Evolutionary conservation across 768 basidiomycete genomes (phyloP).

Genomic region (Myochromella boudieri): DNA sequence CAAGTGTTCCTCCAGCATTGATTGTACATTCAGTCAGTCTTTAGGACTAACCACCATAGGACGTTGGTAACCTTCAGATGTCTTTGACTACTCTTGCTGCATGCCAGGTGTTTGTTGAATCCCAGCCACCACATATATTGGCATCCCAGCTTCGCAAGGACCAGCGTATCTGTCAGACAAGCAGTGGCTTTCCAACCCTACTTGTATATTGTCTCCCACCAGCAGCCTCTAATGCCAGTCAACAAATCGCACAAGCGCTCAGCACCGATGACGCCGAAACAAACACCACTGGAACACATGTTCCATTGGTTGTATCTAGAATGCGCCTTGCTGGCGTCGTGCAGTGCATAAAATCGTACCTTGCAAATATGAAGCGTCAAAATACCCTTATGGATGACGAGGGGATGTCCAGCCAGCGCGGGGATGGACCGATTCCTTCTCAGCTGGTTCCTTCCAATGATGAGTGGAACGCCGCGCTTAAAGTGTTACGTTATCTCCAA

Average conservation of each 20-base stretch:
- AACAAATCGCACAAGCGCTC: slow-evolving; percentile 19
- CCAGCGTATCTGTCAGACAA: slow-evolving; percentile 19
- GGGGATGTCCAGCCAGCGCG: not conserved
- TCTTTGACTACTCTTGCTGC: slow-evolving; percentile 18
- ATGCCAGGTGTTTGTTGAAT: slow-evolving; percentile 19
- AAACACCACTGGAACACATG: slow-evolving; percentile 7
- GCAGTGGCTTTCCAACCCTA: slow-evolving; percentile 17
- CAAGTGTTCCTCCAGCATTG: no score
- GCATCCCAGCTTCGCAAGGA: slow-evolving; percentile 21
- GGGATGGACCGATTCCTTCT: slow-evolving; percentile 11
- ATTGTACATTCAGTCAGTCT: no score
- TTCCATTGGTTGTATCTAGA: slow-evolving; percentile 22
- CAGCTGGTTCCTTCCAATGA: slow-evolving; percentile 24
- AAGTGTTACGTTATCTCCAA: slow-evolving; percentile 26
- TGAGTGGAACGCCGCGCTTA: slow-evolving; percentile 26
- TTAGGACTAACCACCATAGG: no score
- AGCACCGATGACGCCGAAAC: slow-evolving; percentile 1
- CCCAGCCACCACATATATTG: slow-evolving; percentile 17
- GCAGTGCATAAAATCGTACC: slow-evolving; percentile 21
- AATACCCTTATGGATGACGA: not conserved
- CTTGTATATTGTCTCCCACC: slow-evolving; percentile 22
- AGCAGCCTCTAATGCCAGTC: slow-evolving; percentile 10
- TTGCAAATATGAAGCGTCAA: slow-evolving; percentile 17
- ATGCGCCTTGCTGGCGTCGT: slow-evolving; percentile 24
- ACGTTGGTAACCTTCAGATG: slow-evolving; percentile 7